These are phyloP conservation scores for Naumovozyma castellii DNA, from an alignment of 805 yeast species.

Conservation along the genomic window DNA sequence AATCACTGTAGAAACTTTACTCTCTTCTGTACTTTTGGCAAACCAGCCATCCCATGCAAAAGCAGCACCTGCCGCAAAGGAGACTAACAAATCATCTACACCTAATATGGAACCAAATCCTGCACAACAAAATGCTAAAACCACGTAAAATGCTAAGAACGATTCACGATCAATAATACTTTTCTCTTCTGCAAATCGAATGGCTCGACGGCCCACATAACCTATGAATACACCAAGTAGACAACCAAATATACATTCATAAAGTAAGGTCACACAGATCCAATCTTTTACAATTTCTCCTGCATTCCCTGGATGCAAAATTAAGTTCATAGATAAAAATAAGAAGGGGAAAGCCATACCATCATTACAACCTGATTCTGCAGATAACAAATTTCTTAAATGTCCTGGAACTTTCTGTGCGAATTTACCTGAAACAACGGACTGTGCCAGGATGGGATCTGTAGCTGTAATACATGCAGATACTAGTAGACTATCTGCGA, in stretches of 20 bases:
- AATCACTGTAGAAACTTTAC: conserved; percentile 83
- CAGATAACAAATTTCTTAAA: conserved; percentile 68
- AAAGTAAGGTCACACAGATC: conserved; percentile 65
- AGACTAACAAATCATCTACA: conserved; percentile 77
- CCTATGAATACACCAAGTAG: conserved; percentile 69
- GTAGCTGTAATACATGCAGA: conserved; percentile 92
- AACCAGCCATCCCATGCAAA: conserved; percentile 93
- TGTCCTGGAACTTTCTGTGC: conserved; percentile 92
- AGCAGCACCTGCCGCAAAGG: conserved; percentile 89
- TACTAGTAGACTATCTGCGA: conserved; percentile 61
- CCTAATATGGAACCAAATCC: conserved; percentile 86
- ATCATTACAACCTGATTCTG: conserved; percentile 84
- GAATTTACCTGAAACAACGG: conserved; percentile 85
- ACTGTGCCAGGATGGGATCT: conserved; percentile 90
- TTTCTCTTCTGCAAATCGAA: conserved; percentile 61
- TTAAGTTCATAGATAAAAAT: conserved; percentile 55
- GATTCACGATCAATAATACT: conserved; percentile 80
- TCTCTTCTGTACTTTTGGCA: conserved; percentile 69
- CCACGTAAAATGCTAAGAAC: conserved; percentile 73
- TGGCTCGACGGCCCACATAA: conserved; percentile 55
- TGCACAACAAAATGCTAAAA: conserved; percentile 73
- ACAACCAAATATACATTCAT: conserved; percentile 76
- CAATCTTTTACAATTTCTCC: conserved; percentile 70
- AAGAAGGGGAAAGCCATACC: conserved; percentile 95
- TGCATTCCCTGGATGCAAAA: conserved; percentile 55